These are phyloP conservation scores for Xerocomus minutiporus DNA, from an alignment of 1,284 basidiomycete species.

Conservation along the genomic window DNA sequence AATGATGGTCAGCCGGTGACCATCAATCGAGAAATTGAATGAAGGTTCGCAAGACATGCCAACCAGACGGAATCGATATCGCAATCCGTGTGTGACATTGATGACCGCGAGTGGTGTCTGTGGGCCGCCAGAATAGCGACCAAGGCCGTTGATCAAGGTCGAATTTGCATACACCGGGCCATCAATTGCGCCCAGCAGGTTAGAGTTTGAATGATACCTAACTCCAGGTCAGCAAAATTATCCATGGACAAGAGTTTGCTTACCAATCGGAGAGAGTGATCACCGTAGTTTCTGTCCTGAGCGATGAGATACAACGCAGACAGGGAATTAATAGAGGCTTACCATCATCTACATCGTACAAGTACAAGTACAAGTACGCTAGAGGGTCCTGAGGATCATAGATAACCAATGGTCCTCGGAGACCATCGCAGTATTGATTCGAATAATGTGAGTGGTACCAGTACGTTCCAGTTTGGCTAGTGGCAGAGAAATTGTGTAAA, in stretches of 20 bases:
- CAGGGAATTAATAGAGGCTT: not conserved
- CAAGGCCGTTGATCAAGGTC: conserved; percentile 47
- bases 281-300: conserved; percentile 24
- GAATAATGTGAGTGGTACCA: conserved; percentile 35
- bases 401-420: conserved; percentile 40
- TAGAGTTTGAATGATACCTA: conserved; percentile 28
- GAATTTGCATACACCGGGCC: conserved; percentile 30
- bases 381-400: conserved; percentile 39
- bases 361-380: conserved; percentile 27
- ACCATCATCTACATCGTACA: conserved; percentile 43
- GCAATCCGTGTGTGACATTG: conserved; percentile 21
- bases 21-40: conserved; percentile 40
- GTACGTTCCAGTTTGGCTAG: conserved; percentile 29
- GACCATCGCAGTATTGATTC: conserved; percentile 42
- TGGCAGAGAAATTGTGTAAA: conserved; percentile 19
- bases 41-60: conserved; percentile 32
- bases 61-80: conserved; percentile 35
- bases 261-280: conserved; percentile 32
- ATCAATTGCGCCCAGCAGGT: conserved; percentile 1
- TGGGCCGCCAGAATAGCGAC: conserved; percentile 37
- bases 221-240: not conserved
- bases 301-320: not conserved
- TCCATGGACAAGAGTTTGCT: not conserved
- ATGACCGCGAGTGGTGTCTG: conserved; percentile 32
- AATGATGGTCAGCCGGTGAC: conserved; percentile 43